A percentile compares a stretch with the other conserved stretches of the same genome.
These are phyloP conservation scores for Ganoderma lucidum DNA, from an alignment of 1,284 basidiomycete species.

Conservation along the genomic window DNA sequence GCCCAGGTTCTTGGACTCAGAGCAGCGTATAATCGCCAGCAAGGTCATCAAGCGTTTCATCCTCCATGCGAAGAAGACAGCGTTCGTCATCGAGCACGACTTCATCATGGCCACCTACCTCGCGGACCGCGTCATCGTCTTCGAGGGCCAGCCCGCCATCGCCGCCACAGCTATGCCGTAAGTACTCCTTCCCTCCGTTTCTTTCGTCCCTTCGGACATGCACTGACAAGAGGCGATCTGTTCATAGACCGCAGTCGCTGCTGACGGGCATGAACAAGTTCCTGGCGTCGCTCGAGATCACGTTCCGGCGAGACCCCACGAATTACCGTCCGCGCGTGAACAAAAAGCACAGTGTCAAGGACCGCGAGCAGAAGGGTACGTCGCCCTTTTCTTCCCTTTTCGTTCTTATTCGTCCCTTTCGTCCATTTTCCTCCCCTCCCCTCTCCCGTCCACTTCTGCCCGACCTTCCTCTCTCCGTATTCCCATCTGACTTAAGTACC, in stretches of 20 bases:
- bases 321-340: constrained; percentile 95
- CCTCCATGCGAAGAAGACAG: constrained; percentile 94
- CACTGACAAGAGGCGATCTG: not conserved
- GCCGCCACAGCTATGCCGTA: constrained; percentile 88
- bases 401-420: too few relatives aligned
- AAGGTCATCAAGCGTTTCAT: constrained; percentile 98
- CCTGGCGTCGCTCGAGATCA: constrained; percentile 92
- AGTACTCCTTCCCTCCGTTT: constrained; percentile 42
- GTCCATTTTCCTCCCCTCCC: constrained; percentile 10
- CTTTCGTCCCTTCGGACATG: not conserved
- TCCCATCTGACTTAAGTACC: constrained; percentile 14
- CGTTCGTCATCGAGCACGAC: constrained; percentile 98
- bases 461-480: too few relatives aligned
- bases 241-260: constrained; percentile 77
- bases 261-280: constrained; percentile 93
- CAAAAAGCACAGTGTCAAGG: constrained; percentile 92
- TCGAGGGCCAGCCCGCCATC: constrained; percentile 86
- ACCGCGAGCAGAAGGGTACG: constrained; percentile 92
- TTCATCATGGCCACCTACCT: constrained; percentile 98
- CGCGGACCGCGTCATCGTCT: constrained; percentile 96
- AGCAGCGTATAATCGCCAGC: constrained; percentile 96
- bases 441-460: not conserved
- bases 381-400: constrained; percentile 15
- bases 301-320: constrained; percentile 95
- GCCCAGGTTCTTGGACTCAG: constrained; percentile 90